phyloP scores from a whole-genome alignment of 768 basidiomycete species.

The Tephrocybe sp. region DNA sequence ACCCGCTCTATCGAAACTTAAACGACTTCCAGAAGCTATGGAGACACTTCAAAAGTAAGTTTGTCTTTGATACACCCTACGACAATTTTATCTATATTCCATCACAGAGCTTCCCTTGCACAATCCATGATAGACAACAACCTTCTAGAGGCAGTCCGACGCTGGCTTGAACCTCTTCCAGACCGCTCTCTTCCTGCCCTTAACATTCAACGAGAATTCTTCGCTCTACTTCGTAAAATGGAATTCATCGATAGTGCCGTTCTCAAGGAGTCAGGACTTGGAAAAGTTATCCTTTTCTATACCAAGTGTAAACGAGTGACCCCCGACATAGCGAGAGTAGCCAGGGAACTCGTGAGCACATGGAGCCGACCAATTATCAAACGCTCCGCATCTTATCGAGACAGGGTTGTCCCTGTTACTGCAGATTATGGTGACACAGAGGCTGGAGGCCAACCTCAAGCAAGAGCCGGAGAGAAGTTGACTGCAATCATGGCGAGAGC shows the following conservation, averaged over 20 bases:
- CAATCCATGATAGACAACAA: conserved; percentile 97
- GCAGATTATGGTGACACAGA: conserved; percentile 36
- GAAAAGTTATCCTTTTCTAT: conserved; percentile 91
- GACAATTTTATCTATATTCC: conserved; percentile 7
- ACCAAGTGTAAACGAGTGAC: conserved; percentile 92
- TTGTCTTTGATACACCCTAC: not conserved
- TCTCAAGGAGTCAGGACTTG: conserved; percentile 89
- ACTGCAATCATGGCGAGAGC: conserved; percentile 70
- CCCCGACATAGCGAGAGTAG: conserved; percentile 76
- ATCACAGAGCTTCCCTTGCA: conserved; percentile 69
- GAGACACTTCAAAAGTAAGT: conserved; percentile 89
- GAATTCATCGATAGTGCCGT: conserved; percentile 88
- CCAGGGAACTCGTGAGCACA: conserved; percentile 77
- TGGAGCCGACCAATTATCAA: conserved; percentile 95
- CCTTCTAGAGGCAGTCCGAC: conserved; percentile 82
- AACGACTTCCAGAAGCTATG: conserved; percentile 86
- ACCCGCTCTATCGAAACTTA: conserved; percentile 85
- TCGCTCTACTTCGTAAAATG: conserved; percentile 83
- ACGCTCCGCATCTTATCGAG: conserved; percentile 78
- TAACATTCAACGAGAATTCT: conserved; percentile 93
- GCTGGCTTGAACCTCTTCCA: conserved; percentile 94
- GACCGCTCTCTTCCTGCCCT: conserved; percentile 92
- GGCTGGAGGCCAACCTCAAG: conserved; percentile 30
- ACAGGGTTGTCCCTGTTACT: conserved; percentile 65
- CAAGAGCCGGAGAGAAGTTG: conserved; percentile 48